phyloP scores from a whole-genome alignment of 2,329 filamentous ascomycete species.

The Ophiostoma angusticollis region DNA sequence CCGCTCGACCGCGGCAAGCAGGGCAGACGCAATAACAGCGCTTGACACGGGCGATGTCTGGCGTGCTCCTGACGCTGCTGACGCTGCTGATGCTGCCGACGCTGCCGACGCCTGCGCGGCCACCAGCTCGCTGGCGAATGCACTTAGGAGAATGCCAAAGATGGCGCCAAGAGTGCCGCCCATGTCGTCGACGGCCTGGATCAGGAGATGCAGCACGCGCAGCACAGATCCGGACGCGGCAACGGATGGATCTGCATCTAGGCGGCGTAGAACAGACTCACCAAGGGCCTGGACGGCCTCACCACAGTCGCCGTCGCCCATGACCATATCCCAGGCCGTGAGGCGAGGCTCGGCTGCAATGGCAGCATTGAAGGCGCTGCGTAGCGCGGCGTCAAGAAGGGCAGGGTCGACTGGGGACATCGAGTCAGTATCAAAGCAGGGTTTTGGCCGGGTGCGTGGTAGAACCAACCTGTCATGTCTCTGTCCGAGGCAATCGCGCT shows the following conservation, averaged over 20 bases:
- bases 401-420: no score
- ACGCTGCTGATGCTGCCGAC: no score
- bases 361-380: no score
- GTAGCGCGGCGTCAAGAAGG: no score
- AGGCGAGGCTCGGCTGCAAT: slow-evolving; percentile 52
- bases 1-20: slow-evolving; percentile 39
- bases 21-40: no score
- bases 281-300: slow-evolving; percentile 31
- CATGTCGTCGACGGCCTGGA: slow-evolving; percentile 43
- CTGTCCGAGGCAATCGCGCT: no score
- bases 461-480: no score
- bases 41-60: no score
- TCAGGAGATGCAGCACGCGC: slow-evolving; percentile 35
- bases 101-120: background rate
- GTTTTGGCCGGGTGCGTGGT: no score
- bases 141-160: slow-evolving; percentile 76
- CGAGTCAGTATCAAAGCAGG: no score
- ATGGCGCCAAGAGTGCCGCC: slow-evolving; percentile 48
- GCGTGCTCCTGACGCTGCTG: no score
- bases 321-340: slow-evolving; percentile 63
- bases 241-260: slow-evolving; percentile 34
- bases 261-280: slow-evolving; percentile 28
- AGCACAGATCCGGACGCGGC: no score
- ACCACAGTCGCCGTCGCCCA: slow-evolving; percentile 73
- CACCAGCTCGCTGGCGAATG: slow-evolving; percentile 31